phyloP scores from a whole-genome alignment of 2,329 filamentous ascomycete species.

The Diaporthe capsici region DNA sequence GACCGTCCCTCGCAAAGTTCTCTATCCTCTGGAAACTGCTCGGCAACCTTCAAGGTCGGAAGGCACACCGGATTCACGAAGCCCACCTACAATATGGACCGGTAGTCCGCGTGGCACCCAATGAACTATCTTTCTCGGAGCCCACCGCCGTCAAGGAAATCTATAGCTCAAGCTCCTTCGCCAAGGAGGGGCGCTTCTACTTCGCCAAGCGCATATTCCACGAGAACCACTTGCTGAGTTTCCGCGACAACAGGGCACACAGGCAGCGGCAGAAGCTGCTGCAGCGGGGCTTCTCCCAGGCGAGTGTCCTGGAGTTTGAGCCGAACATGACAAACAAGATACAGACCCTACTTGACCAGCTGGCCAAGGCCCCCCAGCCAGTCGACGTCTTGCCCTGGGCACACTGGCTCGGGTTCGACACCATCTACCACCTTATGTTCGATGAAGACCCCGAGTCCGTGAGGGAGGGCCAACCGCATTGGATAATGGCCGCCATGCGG shows the following conservation, averaged over 20 bases:
- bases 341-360: not conserved
- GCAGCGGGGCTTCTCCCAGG: conserved; percentile 6
- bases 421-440: conserved; percentile 12
- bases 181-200: not conserved
- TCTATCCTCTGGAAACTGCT: conserved; percentile 7
- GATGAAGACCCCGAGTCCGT: not conserved
- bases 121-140: conserved; percentile 56
- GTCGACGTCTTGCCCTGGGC: not conserved
- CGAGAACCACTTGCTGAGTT: conserved; percentile 14
- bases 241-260: conserved; percentile 12
- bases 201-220: conserved; percentile 19
- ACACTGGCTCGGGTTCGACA: conserved; percentile 1
- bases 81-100: conserved; percentile 55
- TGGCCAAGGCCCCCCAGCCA: not conserved
- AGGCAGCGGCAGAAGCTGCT: conserved; percentile 9
- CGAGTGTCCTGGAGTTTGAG: not conserved
- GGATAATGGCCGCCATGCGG: conserved; percentile 2
- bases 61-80: conserved; percentile 36
- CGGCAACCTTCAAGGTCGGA: conserved; percentile 14
- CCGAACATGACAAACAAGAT: not conserved
- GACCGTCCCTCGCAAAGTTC: conserved; percentile 42
- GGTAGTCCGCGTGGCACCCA: conserved; percentile 58
- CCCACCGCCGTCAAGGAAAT: conserved; percentile 53
- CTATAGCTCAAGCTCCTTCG: not conserved
- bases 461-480: not conserved